Percentiles rank a stretch among this genome's conserved stretches.
These are phyloP conservation scores for Uronychia setigera DNA, from an alignment of 73 alveolate species.

Conservation along the genomic window DNA sequence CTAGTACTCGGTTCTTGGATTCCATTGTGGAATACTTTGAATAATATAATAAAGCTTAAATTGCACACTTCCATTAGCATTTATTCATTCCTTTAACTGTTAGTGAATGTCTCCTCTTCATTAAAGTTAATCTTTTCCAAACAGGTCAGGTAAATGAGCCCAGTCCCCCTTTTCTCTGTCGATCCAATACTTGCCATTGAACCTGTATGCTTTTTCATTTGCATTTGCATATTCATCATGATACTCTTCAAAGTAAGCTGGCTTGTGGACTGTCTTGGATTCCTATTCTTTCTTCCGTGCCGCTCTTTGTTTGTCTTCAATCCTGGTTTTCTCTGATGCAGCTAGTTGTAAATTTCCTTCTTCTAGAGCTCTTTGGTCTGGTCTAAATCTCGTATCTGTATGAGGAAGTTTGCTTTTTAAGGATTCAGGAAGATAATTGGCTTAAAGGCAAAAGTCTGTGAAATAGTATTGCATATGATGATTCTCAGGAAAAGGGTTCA, in stretches of 20 bases:
- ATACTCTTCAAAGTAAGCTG: conserved; percentile 73
- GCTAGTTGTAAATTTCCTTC: conserved; percentile 88
- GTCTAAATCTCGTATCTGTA: conserved; percentile 94
- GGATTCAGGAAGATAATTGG: conserved; percentile 82
- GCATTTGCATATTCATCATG: conserved; percentile 52
- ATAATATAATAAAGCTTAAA: no score
- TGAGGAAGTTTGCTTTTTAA: conserved; percentile 75
- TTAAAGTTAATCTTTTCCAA: no score
- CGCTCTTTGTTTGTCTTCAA: conserved; percentile 93
- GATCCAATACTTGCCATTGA: conserved; percentile 24
- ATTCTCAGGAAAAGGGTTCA: conserved; percentile 82
- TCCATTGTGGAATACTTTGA: no score
- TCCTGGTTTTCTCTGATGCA: conserved; percentile 81
- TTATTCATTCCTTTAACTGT: no score
- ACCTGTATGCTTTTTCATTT: conserved; percentile 10
- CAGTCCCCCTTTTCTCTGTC: conserved; percentile 43
- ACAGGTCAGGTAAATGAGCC: conserved; percentile 24
- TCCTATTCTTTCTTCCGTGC: conserved; percentile 81
- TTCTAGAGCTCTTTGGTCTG: conserved; percentile 96
- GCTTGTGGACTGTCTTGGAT: conserved; percentile 63
- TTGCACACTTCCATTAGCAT: no score
- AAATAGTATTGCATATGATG: conserved; percentile 77
- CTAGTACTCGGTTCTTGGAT: no score
- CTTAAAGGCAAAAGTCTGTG: conserved; percentile 80
- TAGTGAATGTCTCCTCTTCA: no score